A percentile compares a stretch with the other conserved stretches of the same genome.
Conservation (phyloP, 2,329 filamentous ascomycete genomes). For the Stagonosporopsis chrysanthemi region DNA sequence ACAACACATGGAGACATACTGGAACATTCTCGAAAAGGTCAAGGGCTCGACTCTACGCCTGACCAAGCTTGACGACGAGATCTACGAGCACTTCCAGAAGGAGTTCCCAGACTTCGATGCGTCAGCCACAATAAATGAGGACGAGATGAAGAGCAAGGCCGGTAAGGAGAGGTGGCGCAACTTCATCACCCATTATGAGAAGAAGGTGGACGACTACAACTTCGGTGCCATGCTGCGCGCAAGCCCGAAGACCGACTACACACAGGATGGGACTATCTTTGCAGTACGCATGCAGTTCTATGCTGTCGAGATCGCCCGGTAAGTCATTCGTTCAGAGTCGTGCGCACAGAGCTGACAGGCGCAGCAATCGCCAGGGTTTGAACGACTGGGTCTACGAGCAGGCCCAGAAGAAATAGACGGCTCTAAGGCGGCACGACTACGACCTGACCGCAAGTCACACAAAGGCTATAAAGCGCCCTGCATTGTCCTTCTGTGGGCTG, state of each 20-base stretch:
- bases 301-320: conserved; percentile 77
- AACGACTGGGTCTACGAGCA: conserved; percentile 98
- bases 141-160: conserved; percentile 95
- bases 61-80: conserved; percentile 94
- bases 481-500: conserved; percentile 11
- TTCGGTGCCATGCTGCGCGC: conserved; percentile 92
- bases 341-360: conserved; percentile 25
- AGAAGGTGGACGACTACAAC: conserved; percentile 96
- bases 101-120: conserved; percentile 95
- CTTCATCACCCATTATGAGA: conserved; percentile 93
- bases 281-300: conserved; percentile 86
- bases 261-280: conserved; percentile 89
- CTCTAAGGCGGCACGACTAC: neutral
- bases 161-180: conserved; percentile 95
- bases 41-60: conserved; percentile 87
- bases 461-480: conserved; percentile 6
- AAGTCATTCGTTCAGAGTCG: conserved; percentile 34
- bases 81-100: conserved; percentile 83
- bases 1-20: conserved; percentile 96
- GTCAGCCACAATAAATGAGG: conserved; percentile 80
- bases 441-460: neutral
- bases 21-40: conserved; percentile 90
- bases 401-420: conserved; percentile 51
- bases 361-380: conserved; percentile 80
- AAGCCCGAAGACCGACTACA: conserved; percentile 82